These are phyloP conservation scores for Pleurotus sapidus DNA, from an alignment of 768 basidiomycete genomes.

Conservation along the genomic window DNA sequence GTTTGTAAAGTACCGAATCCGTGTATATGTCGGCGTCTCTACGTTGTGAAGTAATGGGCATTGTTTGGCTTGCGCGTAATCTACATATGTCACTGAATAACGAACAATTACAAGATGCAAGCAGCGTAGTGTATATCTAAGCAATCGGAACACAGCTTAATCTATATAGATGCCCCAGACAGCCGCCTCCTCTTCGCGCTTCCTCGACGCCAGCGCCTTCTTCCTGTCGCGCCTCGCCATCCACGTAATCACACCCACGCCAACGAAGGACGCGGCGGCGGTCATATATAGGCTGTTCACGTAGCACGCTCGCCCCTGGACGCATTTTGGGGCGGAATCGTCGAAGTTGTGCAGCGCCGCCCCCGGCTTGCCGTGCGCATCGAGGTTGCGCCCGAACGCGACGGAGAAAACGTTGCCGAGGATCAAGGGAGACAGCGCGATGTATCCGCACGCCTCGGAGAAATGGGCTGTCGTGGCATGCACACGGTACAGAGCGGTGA, in stretches of 20 bases:
- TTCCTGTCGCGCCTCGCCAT: conserved; percentile 45
- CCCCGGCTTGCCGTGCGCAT: conserved; percentile 50
- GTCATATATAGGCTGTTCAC: conserved; percentile 53
- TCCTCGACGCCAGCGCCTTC: neutral
- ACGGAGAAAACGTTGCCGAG: conserved; percentile 83
- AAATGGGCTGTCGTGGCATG: conserved; percentile 49
- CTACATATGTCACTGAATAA: too few species aligned
- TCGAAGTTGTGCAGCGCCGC: neutral
- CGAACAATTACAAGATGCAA: too few species aligned
- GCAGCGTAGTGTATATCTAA: too few species aligned
- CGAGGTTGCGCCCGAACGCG: conserved; percentile 77
- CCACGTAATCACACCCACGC: conserved; percentile 46
- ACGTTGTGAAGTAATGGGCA: too few species aligned
- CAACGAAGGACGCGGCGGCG: conserved; percentile 40
- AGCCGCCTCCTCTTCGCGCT: neutral
- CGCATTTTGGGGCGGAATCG: conserved; percentile 38
- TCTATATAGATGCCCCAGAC: conserved; percentile 5
- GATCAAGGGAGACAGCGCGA: conserved; percentile 67
- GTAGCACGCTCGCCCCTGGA: conserved; percentile 59
- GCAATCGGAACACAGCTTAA: neutral
- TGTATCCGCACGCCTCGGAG: conserved; percentile 84
- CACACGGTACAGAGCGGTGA: neutral
- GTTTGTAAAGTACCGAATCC: too few species aligned
- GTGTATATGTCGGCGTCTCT: too few species aligned
- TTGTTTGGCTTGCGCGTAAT: too few species aligned